Percentiles rank a stretch among this genome's conserved stretches.
Conservation (phyloP, 768 basidiomycete genomes). For the Suillus fuscotomentosus region DNA sequence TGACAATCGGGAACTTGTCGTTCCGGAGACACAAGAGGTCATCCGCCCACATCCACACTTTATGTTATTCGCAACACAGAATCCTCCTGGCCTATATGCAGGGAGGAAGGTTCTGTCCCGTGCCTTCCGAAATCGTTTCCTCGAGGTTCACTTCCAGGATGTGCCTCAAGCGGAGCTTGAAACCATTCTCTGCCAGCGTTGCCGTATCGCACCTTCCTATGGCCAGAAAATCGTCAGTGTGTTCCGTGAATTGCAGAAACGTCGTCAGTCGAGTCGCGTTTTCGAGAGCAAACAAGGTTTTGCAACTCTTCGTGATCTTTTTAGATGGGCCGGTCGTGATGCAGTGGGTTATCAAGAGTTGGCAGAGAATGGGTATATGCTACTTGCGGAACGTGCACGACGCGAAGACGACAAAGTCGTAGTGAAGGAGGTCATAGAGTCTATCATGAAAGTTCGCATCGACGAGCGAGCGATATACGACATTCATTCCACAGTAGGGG, state of each 20-base stretch:
- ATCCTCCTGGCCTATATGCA: slow-evolving; percentile 93
- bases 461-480: slow-evolving; percentile 71
- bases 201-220: slow-evolving; percentile 91
- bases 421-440: slow-evolving; percentile 92
- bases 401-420: slow-evolving; percentile 80
- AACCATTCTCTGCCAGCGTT: slow-evolving; percentile 89
- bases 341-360: slow-evolving; percentile 89
- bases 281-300: slow-evolving; percentile 98
- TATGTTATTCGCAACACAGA: slow-evolving; percentile 98
- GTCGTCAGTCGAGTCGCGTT: slow-evolving; percentile 85
- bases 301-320: slow-evolving; percentile 93
- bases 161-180: slow-evolving; percentile 94
- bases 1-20: slow-evolving; percentile 94
- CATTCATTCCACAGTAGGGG: slow-evolving; percentile 40
- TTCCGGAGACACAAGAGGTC: slow-evolving; percentile 95
- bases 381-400: slow-evolving; percentile 88
- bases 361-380: slow-evolving; percentile 96
- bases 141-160: slow-evolving; percentile 97
- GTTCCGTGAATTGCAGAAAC: slow-evolving; percentile 90
- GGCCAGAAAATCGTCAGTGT: slow-evolving; percentile 88
- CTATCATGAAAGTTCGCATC: slow-evolving; percentile 82
- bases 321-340: slow-evolving; percentile 93
- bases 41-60: slow-evolving; percentile 92
- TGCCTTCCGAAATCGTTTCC: slow-evolving; percentile 95
- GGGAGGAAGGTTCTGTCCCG: slow-evolving; percentile 93